Base-by-base conservation (phyloP, 106 monocot species). In the Posidonia australis region DNA sequence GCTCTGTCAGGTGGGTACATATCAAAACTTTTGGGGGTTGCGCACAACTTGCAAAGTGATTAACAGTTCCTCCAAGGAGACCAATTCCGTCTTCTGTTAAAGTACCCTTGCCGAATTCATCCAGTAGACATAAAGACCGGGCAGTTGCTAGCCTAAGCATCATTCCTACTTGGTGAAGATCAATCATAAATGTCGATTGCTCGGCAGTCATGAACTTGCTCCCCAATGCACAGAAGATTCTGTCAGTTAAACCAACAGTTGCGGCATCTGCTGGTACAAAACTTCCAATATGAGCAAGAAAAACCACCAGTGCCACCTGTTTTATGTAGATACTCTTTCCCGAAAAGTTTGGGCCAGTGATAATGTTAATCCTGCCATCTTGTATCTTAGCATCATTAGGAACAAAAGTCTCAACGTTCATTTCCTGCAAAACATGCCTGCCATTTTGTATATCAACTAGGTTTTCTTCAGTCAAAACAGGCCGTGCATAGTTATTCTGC, bases 31-130 rank as follows among this genome's bases (percentile, higher is more conserved):
- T 96, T 76, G 90, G 90, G 71, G 90, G 86, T 49, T 46, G 41
- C 22, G 78, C 90, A 71, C 70, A 84, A 31, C 61, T 79, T 53
- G 86, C 61, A 84, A 96, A 96, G 82, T 90, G 80, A 63, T 74
- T 76, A 54, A 90, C 87, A 59, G 78, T 74, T 49, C 90, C 96
- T 65, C 84, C 90, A 67, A 96, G 90, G 51, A 96, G 86, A 58
- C 96, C 96, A 72, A 96, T 79, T 18, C 90, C 96, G 90, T 96
- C 96, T 90, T 90, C 90, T 60, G 84, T 84, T 19, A 98, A 67
- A 54, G 96, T 98, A 62, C 96, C 96, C 80, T 98, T 98, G n/a
- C 98, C 98, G 73, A 98, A 98, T 76, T 98, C 98, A 85, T 98
- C 98, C 70, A 98, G 60, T 66, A 98, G 77, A 68, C 98, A 91